Conservation (phyloP, 768 basidiomycete species). For the Psilocybe tampanensis region DNA sequence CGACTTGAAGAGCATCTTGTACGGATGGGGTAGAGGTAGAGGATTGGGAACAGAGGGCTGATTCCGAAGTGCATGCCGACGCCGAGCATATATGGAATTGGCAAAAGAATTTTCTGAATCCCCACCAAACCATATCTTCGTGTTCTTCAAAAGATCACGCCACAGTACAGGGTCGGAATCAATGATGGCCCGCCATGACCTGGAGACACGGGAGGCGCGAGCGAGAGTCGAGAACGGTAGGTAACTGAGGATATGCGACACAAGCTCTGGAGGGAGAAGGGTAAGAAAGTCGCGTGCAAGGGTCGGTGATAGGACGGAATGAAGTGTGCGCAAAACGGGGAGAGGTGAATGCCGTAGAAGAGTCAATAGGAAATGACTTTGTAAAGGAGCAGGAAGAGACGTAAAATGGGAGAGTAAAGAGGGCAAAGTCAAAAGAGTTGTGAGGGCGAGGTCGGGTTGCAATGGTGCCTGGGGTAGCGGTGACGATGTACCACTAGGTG, state of each 20-base stretch:
- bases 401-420: conserved; percentile 82
- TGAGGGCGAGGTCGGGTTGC: conserved; percentile 80
- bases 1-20: conserved; percentile 92
- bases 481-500: conserved; percentile 77
- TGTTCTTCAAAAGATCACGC: conserved; percentile 82
- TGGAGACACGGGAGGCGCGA: conserved; percentile 86
- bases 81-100: conserved; percentile 63
- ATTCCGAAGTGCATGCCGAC: conserved; percentile 45
- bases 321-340: conserved; percentile 86
- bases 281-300: conserved; percentile 94
- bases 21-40: conserved; percentile 81
- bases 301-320: conserved; percentile 87
- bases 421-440: conserved; percentile 86
- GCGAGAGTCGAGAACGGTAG: conserved; percentile 83
- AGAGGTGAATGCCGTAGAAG: conserved; percentile 90
- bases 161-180: conserved; percentile 89
- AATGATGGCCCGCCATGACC: conserved; percentile 88
- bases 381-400: conserved; percentile 75
- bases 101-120: conserved; percentile 84
- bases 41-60: conserved; percentile 38
- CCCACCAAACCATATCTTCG: conserved; percentile 88
- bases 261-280: conserved; percentile 89
- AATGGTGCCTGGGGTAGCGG: conserved; percentile 70
- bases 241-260: conserved; percentile 84
- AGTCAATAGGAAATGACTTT: conserved; percentile 92